A percentile compares a stretch with the other conserved stretches of the same genome.
These are phyloP conservation scores for Penicillium cinerascens DNA, from an alignment of 495 filamentous ascomycete genomes.

Conservation along the genomic window DNA sequence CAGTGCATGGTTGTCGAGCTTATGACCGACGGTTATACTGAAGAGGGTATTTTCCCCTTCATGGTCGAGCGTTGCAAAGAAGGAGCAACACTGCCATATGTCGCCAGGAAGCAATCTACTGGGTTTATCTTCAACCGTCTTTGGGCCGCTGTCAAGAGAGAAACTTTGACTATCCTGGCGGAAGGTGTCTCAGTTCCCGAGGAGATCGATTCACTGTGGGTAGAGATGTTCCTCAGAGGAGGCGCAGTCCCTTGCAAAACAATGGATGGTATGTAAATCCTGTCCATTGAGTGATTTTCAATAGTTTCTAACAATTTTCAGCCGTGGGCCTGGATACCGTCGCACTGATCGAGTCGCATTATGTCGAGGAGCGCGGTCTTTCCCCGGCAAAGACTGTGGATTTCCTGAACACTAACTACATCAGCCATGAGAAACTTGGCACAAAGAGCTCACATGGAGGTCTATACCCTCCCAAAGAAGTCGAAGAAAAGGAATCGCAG, in stretches of 20 bases:
- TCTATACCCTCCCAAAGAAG: slow-evolving; percentile 18
- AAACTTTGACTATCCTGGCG: slow-evolving; percentile 41
- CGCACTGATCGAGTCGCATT: slow-evolving; percentile 39
- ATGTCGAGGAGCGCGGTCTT: slow-evolving; percentile 44
- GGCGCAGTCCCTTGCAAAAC: slow-evolving; percentile 22
- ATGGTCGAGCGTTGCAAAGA: slow-evolving; percentile 35
- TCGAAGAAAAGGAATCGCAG: neutral
- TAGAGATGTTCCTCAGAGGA: slow-evolving; percentile 35
- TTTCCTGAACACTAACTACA: slow-evolving; percentile 39
- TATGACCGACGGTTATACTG: slow-evolving; percentile 49
- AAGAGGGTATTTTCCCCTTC: slow-evolving; percentile 41
- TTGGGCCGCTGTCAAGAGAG: slow-evolving; percentile 54
- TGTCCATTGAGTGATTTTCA: neutral
- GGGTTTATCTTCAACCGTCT: slow-evolving; percentile 53
- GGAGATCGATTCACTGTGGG: slow-evolving; percentile 44
- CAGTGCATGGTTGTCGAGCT: slow-evolving; percentile 43
- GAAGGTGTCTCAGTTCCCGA: slow-evolving; percentile 43
- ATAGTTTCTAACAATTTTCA: slow-evolving; percentile 4
- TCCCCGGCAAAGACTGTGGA: slow-evolving; percentile 30
- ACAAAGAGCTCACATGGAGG: slow-evolving; percentile 24
- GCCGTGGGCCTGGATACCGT: slow-evolving; percentile 53
- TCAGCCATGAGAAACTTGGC: slow-evolving; percentile 36
- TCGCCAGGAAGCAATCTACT: slow-evolving; percentile 41
- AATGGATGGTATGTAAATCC: slow-evolving; percentile 30
- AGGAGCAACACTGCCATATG: slow-evolving; percentile 37